A percentile compares a stretch with the other conserved stretches of the same genome.
Conservation (phyloP, 2,329 filamentous ascomycete genomes). For the Pseudogymnoascus sp. region DNA sequence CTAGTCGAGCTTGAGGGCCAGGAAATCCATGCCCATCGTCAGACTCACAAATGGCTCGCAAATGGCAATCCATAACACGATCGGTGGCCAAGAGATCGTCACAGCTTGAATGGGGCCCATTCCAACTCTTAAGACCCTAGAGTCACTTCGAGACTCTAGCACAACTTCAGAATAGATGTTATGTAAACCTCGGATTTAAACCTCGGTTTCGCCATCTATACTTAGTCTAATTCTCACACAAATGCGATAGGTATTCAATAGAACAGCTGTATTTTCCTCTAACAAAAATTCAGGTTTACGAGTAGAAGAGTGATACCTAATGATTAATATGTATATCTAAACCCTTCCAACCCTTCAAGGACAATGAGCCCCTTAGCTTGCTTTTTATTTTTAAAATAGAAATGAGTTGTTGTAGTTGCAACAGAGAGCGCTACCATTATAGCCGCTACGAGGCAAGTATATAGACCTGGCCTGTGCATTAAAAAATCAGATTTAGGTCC, state of each 20-base stretch:
- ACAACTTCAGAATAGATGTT: neutral
- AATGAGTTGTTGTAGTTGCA: conserved; percentile 18
- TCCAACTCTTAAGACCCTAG: no score
- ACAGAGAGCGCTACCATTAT: conserved; percentile 20
- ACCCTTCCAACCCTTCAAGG: conserved; percentile 25
- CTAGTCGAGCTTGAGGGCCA: neutral
- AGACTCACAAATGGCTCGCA: neutral
- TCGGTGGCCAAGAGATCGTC: no score
- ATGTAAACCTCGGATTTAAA: neutral
- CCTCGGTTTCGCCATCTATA: neutral
- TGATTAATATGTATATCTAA: conserved; percentile 18
- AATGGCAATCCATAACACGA: neutral
- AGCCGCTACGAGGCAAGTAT: neutral
- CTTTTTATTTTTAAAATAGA: conserved; percentile 24
- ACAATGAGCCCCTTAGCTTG: conserved; percentile 23
- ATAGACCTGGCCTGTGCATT: conserved; percentile 15
- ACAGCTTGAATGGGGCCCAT: no score
- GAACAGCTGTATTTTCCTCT: neutral
- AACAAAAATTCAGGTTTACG: neutral
- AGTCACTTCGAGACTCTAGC: no score
- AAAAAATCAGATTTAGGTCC: neutral
- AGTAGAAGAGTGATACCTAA: neutral
- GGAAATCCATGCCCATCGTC: neutral
- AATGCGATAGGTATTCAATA: neutral
- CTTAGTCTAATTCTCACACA: neutral